These are phyloP conservation scores for Glonium stellatum DNA, from an alignment of 495 filamentous ascomycete genomes.

Conservation along the genomic window DNA sequence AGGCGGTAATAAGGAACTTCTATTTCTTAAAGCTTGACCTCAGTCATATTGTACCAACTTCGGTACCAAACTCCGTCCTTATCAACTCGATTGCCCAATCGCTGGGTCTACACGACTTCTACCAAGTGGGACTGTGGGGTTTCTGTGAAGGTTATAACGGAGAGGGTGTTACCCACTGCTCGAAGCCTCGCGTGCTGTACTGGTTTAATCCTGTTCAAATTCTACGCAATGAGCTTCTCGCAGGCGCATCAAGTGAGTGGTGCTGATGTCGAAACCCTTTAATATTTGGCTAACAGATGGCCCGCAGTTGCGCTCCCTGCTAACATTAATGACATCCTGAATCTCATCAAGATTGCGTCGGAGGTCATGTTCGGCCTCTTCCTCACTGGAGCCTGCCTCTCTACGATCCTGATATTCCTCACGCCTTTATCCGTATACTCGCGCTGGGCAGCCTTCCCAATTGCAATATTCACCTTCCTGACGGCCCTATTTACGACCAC, in stretches of 20 bases:
- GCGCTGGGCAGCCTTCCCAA: conserved; percentile 48
- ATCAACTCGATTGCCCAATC: conserved; percentile 86
- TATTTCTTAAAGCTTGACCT: conserved; percentile 82
- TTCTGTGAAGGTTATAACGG: conserved; percentile 79
- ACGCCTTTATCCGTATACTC: conserved; percentile 49
- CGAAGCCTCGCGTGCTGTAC: conserved; percentile 59
- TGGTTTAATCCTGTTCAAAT: conserved; percentile 89
- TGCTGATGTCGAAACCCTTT: neutral
- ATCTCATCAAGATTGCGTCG: conserved; percentile 67
- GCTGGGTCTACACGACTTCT: conserved; percentile 87
- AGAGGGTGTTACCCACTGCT: conserved; percentile 68
- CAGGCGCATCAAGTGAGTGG: conserved; percentile 67
- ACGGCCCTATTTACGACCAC: conserved; percentile 59
- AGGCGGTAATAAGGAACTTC: conserved; percentile 54
- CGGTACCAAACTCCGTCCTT: conserved; percentile 64
- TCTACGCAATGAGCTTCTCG: conserved; percentile 64
- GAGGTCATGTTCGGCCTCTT: conserved; percentile 91
- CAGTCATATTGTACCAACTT: conserved; percentile 71
- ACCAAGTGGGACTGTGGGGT: conserved; percentile 84
- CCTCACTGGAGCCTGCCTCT: conserved; percentile 58
- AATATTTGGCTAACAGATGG: neutral
- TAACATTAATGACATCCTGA: conserved; percentile 61
- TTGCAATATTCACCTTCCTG: conserved; percentile 55
- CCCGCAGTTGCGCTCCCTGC: conserved; percentile 64
- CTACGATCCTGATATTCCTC: conserved; percentile 61